Evolutionary conservation across 2,329 filamentous ascomycete genomes (phyloP).

Genomic region (Amesomyces nigricolor): DNA sequence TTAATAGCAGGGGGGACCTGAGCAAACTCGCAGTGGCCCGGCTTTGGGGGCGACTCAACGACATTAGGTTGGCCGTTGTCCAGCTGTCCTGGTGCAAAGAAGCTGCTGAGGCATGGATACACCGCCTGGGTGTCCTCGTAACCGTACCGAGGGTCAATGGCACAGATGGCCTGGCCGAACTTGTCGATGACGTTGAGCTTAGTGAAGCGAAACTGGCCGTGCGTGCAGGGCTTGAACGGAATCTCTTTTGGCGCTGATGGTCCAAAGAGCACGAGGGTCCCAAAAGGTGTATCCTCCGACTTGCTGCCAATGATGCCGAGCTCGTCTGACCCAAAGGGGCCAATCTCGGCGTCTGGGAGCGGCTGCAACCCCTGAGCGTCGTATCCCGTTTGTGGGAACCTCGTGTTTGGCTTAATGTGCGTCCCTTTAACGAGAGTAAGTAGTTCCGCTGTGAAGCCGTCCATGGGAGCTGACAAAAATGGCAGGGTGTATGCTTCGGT

Average conservation of each 20-base stretch:
- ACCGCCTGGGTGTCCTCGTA: too few species aligned
- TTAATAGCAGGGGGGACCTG: constrained; percentile 41
- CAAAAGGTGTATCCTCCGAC: constrained; percentile 36
- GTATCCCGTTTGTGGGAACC: not conserved
- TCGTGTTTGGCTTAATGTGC: constrained; percentile 37
- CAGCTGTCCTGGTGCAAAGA: too few species aligned
- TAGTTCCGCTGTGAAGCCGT: constrained; percentile 31
- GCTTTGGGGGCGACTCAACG: not conserved
- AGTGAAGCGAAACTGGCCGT: constrained; percentile 42
- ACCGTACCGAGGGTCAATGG: constrained; percentile 27
- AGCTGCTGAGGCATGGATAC: too few species aligned
- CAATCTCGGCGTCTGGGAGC: too few species aligned
- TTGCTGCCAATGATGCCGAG: constrained; percentile 22
- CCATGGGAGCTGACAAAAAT: constrained; percentile 26
- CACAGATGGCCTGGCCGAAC: constrained; percentile 39
- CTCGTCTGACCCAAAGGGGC: not conserved
- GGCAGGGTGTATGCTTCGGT: not conserved
- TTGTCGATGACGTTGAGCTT: constrained; percentile 47
- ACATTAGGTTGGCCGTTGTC: not conserved
- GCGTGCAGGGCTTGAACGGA: constrained; percentile 42
- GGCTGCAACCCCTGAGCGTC: too few species aligned
- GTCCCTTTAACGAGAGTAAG: constrained; percentile 32
- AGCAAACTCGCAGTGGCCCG: constrained; percentile 30
- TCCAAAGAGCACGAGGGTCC: constrained; percentile 1
- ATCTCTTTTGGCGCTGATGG: not conserved